Conservation (phyloP, 441 rosid species). For the Manihot esculenta region DNA sequence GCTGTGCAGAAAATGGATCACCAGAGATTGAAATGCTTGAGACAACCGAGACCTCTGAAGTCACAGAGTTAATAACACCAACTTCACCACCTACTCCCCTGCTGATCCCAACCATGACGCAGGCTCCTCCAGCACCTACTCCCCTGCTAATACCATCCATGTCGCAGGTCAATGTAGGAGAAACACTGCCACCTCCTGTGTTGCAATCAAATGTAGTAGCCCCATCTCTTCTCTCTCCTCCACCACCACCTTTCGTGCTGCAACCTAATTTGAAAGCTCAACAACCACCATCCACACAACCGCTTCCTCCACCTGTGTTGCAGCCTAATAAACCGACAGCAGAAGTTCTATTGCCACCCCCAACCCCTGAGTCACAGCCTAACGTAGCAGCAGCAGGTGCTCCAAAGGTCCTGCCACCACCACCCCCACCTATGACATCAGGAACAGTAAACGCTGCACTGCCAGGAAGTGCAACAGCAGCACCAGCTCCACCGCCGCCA, state of each 20-base stretch:
- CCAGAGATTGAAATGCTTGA: background rate
- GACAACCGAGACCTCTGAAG: conserved; percentile 11
- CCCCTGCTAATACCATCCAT: too few relatives aligned
- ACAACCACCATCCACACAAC: background rate
- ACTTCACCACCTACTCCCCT: background rate
- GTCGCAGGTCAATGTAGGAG: too few relatives aligned
- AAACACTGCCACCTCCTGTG: too few relatives aligned
- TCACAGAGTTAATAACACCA: background rate
- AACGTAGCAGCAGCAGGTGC: conserved; percentile 5
- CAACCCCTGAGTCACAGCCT: conserved; percentile 2
- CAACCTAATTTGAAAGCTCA: conserved; percentile 4
- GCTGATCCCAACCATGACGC: background rate
- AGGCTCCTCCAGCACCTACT: too few relatives aligned
- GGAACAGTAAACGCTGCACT: background rate
- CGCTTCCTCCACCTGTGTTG: background rate
- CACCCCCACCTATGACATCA: conserved; percentile 13
- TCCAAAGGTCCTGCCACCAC: background rate
- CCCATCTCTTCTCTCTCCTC: conserved; percentile 17
- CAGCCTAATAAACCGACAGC: conserved; percentile 2
- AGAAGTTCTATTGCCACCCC: conserved; percentile 12
- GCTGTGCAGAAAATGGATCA: background rate
- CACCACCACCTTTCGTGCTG: conserved; percentile 21
- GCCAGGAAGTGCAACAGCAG: background rate
- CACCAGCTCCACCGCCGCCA: conserved; percentile 37
- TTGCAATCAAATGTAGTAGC: background rate